Evolutionary conservation across 345 rosid species (phyloP), one percentile per base, ranked within the genome.

Genomic region (Litchi chinensis): DNA sequence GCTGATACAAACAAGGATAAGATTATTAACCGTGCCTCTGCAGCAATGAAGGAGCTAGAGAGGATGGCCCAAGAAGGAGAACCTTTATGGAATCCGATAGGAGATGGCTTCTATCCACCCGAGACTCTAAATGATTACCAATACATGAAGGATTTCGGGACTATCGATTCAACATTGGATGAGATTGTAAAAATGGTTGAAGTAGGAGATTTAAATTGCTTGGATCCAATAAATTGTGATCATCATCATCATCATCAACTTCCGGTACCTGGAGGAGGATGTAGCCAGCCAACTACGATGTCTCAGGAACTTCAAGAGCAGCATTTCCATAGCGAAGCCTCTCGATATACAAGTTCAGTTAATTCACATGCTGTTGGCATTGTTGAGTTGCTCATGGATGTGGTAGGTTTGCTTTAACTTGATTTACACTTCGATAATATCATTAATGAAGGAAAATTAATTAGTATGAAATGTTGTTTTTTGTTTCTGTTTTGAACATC

Each of bases 301-400:
- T 28, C 48, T 18, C n/a, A 18, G 7, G 62, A 37, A 28, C 57
- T 52, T 6, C 41, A 5, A 5, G 24, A 16, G 8, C 69, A 71
- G 4, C 65, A 56, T 11, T 76, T 88, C 40, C 73, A 41, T 12
- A 73, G 66, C 5, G 86, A 86, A 81, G 79, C 82, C 73, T 80
- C 87, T 0, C 26, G 86, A 70, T 79, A 69, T 12, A n/a, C 39
- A 52, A 85, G 79, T 75, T 60, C 79, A 46, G 74, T 86, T 66
- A n/a, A 41, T 3, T 41, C 62, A 75, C 76, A 39, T 52, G 62
- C 85, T 8, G 10, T 22, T 8, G 75, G 9, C 48, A 50, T 88
- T 78, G 78, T 84, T 73, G 79, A 84, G n/a, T 75, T 81, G 73
- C 73, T 86, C 8, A 88, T 88, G 87, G 82, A 88, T 75, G 50